Base-by-base conservation (phyloP, 2,329 filamentous ascomycete species). In the Sporothrix pallida region DNA sequence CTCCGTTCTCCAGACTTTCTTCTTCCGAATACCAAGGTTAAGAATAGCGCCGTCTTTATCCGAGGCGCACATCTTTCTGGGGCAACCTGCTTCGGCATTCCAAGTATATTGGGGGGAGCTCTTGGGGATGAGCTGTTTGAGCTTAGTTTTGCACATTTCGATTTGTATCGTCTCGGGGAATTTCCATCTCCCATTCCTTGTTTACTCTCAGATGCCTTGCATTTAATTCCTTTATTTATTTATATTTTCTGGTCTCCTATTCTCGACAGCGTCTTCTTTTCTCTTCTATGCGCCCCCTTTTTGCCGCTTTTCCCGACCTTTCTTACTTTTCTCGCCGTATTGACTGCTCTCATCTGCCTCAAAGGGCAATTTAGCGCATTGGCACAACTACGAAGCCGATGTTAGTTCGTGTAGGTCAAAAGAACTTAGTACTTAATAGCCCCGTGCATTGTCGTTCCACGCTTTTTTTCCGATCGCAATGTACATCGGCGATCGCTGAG, bases 401-500 rank as follows among this genome's bases (percentile, higher is more conserved):
- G 58, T 67, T 46, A 48, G 20, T 48, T 67, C 37, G 62, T 26
- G 62, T 37, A 46, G 48, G 42, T 67, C 42, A 12, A 48, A 26
- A 67, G 42, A n/a, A 46, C 4, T 37, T 37, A 46, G 62, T 42
- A 67, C 62, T 63, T 13, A 15, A 67, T 37, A 37, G 31, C 31
- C 42, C 42, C 12, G 42, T 67, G 62, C 42, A 54, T 42, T 37
- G 48, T 69, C 20, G 3, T 69, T 69, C 31, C 65, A 50, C 67
- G 46, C 48, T 37, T 37, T 52, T 69, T 56, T 37, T 31, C 67
- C 67, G 67, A 56, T 69, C 48, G 67, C 17, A 23, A 23, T 42
- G 48, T 69, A 20, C 48, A 42, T 69, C 48, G 67, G 15, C 67
- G 48, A 56, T 69, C 67, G 67, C 67, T 69, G 67, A 69, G 48